A percentile compares a stretch with the other conserved stretches of the same genome.
Evolutionary conservation across 2,329 filamentous ascomycete genomes (phyloP).

Genomic region (Ophiostoma himal-ulmi): DNA sequence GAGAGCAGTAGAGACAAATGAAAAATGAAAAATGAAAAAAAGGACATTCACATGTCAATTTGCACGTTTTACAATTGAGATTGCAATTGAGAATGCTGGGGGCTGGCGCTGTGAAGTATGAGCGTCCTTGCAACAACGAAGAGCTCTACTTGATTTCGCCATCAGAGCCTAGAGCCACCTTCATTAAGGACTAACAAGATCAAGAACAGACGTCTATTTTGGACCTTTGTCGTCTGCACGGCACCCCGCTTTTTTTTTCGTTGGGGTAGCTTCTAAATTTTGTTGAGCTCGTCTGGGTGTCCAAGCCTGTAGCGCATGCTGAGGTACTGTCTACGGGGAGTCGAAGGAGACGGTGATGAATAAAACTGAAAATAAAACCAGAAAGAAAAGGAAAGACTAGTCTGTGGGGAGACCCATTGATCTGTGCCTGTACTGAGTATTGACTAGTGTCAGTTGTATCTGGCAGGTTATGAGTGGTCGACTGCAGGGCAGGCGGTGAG

Average conservation of each 20-base stretch:
- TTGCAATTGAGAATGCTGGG: too few species aligned
- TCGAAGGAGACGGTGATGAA: too few species aligned
- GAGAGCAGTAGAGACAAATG: too few species aligned
- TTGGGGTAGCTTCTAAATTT: conserved; percentile 26
- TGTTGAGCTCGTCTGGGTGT: conserved; percentile 21
- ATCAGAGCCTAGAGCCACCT: too few species aligned
- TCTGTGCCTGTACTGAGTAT: neutral
- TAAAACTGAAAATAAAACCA: neutral
- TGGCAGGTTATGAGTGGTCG: neutral
- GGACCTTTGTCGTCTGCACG: too few species aligned
- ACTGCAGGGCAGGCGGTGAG: neutral
- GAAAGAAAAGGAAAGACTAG: neutral
- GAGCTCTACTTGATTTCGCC: too few species aligned
- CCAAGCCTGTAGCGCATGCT: neutral
- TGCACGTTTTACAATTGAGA: neutral
- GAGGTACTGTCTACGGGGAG: too few species aligned
- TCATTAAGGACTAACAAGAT: too few species aligned
- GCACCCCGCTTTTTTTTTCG: conserved; percentile 26
- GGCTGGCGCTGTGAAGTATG: too few species aligned
- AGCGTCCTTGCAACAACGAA: too few species aligned
- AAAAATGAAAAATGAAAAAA: too few species aligned
- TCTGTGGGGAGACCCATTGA: neutral
- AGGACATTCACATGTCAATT: neutral
- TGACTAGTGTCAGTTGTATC: neutral
- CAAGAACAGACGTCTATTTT: too few species aligned